Evolutionary conservation across 2,329 filamentous ascomycete genomes (phyloP).

Genomic region (Xylariaceae sp.): DNA sequence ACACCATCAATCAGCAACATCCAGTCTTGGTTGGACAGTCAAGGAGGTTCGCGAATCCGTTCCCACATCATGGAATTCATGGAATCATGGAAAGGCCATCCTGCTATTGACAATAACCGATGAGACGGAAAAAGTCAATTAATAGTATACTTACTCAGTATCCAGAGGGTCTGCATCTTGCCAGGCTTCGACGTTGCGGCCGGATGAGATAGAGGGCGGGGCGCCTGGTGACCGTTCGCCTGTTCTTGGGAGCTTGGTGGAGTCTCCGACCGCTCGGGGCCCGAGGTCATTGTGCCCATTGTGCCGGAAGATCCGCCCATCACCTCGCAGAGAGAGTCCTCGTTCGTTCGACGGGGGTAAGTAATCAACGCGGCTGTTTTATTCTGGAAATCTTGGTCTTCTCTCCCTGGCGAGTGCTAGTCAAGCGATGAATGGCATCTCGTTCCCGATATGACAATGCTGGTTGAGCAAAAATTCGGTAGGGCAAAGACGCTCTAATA

Average conservation of each 20-base stretch:
- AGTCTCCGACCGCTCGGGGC: slow-evolving; percentile 12
- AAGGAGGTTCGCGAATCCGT: neutral
- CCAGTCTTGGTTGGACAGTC: neutral
- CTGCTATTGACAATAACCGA: neutral
- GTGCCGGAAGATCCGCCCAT: slow-evolving; percentile 16
- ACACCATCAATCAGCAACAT: slow-evolving; percentile 6
- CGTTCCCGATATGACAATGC: slow-evolving; percentile 10
- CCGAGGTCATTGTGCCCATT: slow-evolving; percentile 11
- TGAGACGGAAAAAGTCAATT: neutral
- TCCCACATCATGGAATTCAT: neutral
- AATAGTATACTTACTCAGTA: slow-evolving; percentile 20
- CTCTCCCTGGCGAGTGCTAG: slow-evolving; percentile 2
- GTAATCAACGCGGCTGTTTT: slow-evolving; percentile 5
- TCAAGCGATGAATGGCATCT: slow-evolving; percentile 9
- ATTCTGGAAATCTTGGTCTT: slow-evolving; percentile 6
- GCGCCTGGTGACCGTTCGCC: slow-evolving; percentile 17
- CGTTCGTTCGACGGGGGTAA: slow-evolving; percentile 9
- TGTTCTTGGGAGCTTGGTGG: slow-evolving; percentile 13
- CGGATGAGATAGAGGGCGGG: slow-evolving; percentile 17
- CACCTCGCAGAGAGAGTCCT: slow-evolving; percentile 14
- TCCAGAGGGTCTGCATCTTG: slow-evolving; percentile 30
- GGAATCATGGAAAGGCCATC: neutral
- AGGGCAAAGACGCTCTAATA: slow-evolving; percentile 15
- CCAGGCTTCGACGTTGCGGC: slow-evolving; percentile 14
- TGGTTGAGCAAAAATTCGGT: slow-evolving; percentile 8